phyloP scores from a whole-genome alignment of 2,329 filamentous ascomycete species.

The Alternaria brassicicola region DNA sequence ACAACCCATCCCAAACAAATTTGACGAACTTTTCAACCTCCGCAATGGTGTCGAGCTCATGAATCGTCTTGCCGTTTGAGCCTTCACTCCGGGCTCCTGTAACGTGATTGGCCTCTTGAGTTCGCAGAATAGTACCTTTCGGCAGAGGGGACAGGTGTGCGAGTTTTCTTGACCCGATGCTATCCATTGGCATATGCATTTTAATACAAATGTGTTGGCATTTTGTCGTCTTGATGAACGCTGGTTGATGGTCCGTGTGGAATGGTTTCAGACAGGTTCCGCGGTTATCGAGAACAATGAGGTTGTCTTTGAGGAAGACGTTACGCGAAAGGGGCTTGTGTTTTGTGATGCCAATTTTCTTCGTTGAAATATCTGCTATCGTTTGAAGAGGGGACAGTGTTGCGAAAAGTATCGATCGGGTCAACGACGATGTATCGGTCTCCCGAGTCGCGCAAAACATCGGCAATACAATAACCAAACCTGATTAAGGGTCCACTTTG shows the following conservation, averaged over 20 bases:
- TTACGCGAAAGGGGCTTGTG: neutral
- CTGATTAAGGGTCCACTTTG: too few species aligned
- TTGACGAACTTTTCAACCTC: neutral
- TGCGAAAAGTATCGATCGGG: neutral
- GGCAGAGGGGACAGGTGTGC: neutral
- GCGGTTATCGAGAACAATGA: neutral
- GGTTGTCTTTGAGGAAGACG: neutral
- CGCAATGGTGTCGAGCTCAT: neutral
- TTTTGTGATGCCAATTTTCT: neutral
- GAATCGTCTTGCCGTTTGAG: neutral
- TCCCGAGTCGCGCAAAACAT: neutral
- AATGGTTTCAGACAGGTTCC: neutral
- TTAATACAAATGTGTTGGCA: neutral
- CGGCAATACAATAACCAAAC: neutral
- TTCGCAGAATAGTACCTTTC: neutral
- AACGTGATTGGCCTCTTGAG: neutral
- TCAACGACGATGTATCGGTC: neutral
- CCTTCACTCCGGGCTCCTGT: neutral
- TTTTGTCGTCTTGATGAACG: neutral
- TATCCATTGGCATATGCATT: neutral
- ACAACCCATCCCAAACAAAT: neutral
- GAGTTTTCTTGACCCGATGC: neutral
- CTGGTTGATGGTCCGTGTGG: neutral
- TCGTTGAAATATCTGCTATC: neutral
- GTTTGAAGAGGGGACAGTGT: neutral